These are phyloP conservation scores for Pulveroboletus sp. DNA, from an alignment of 768 basidiomycete genomes.

Conservation along the genomic window DNA sequence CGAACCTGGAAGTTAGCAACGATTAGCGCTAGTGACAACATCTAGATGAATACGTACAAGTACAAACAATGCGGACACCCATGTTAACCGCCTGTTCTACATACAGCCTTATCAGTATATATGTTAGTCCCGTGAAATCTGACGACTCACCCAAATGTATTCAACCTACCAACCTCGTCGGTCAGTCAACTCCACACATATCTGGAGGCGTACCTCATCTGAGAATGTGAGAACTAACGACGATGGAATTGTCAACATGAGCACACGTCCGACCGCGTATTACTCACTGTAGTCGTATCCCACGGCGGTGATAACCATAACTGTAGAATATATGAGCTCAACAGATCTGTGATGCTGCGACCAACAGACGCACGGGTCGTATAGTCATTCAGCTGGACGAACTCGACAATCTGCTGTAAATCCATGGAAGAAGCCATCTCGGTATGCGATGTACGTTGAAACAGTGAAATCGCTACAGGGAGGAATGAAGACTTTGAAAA, in stretches of 20 bases:
- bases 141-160: not conserved
- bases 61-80: not conserved
- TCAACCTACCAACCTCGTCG: not conserved
- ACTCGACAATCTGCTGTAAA: no score
- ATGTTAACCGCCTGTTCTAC: not conserved
- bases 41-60: not conserved
- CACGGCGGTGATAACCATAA: not conserved
- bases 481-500: no score
- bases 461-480: no score
- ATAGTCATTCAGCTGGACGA: not conserved
- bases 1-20: not conserved
- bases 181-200: no score
- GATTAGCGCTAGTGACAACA: no score
- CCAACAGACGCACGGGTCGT: not conserved
- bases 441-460: no score
- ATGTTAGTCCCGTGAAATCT: not conserved
- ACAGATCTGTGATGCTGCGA: not conserved
- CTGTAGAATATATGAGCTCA: no score
- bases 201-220: not conserved
- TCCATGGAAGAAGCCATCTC: no score
- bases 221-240: not conserved
- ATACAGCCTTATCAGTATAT: not conserved
- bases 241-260: not conserved
- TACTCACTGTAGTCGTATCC: not conserved
- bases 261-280: not conserved